Evolutionary conservation across 768 basidiomycete genomes (phyloP), one percentile per base, ranked within the genome.

Genomic region (Trametes sanguinea): DNA sequence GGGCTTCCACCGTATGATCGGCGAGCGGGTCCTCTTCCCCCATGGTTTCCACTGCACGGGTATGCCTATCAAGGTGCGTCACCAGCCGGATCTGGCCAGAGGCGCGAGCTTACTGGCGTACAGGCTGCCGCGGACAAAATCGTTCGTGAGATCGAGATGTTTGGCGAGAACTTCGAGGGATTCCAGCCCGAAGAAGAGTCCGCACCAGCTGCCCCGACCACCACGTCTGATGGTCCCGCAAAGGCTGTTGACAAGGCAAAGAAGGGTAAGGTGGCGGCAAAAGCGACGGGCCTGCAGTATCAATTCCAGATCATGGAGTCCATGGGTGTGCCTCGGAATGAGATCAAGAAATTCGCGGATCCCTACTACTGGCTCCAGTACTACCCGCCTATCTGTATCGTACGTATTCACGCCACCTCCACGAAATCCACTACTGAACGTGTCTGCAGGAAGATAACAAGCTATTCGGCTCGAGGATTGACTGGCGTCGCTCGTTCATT

Each of bases 251-350:
- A 82, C 63, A 98, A 97, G 73, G 94, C 86, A 2, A 97, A 94
- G 75, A 99, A 99, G 78, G 95, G 95, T 52, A 99, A 99, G 75
- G 77, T 98, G 16, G 83, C 85, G 16, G 93, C 94, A 16, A 98
- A 99, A 77, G 87, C 91, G 0, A 96, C 96, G 2, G 97, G 96
- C 2, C 80, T 92, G 63, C 89, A 88, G 33, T 98, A 98, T 76
- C 97, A 99, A 73, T 99, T 98, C 83, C 97, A 98, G 81, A 98
- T 98, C 74, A 90, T 98, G 88, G 89, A 95, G 71, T 90, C 93
- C 44, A 92, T 97, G 67, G 88, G 91, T 51, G 88, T 98, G 5
- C 92, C 95, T 11, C 84, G 90, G 43, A 74, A 80, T 10, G 94
- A 98, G 68, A 93, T 98, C 78, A 97, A 97, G 76, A 89, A 91